Conservation (phyloP, 1,139 yeast genomes). For the Protomyces inouyei region DNA sequence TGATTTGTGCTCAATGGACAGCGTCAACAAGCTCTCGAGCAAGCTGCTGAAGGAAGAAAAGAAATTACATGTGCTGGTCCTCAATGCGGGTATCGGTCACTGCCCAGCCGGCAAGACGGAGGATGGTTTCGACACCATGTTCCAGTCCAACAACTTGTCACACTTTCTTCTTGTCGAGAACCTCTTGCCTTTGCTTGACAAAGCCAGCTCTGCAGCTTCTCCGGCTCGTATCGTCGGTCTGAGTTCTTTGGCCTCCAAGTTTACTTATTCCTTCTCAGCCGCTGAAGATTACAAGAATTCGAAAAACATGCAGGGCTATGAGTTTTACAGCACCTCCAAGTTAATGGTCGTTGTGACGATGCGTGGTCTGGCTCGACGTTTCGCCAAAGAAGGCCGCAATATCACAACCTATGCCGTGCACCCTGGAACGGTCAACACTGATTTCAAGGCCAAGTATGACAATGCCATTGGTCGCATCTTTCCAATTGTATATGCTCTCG, state of each 20-base stretch:
- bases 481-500: conserved; percentile 68
- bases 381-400: neutral
- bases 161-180: conserved; percentile 66
- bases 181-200: conserved; percentile 51
- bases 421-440: conserved; percentile 20
- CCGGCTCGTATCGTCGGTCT: conserved; percentile 13
- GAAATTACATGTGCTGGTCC: conserved; percentile 30
- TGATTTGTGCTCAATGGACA: conserved; percentile 41
- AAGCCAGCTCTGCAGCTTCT: conserved; percentile 34
- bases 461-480: conserved; percentile 40
- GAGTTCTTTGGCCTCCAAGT: conserved; percentile 16
- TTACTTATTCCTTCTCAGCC: conserved; percentile 9
- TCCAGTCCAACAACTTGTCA: conserved; percentile 73
- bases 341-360: conserved; percentile 12
- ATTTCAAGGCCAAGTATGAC: conserved; percentile 1
- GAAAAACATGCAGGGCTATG: neutral
- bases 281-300: conserved; percentile 3
- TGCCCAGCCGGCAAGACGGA: conserved; percentile 28
- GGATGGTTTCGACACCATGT: conserved; percentile 46
- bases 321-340: conserved; percentile 11
- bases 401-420: conserved; percentile 1
- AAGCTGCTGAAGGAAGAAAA: conserved; percentile 29
- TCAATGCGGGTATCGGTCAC: conserved; percentile 31
- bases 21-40: conserved; percentile 30
- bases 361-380: neutral